These are phyloP conservation scores for Acanthamoeba castellanii DNA, from an alignment of 208 protist genomes.

Conservation along the genomic window DNA sequence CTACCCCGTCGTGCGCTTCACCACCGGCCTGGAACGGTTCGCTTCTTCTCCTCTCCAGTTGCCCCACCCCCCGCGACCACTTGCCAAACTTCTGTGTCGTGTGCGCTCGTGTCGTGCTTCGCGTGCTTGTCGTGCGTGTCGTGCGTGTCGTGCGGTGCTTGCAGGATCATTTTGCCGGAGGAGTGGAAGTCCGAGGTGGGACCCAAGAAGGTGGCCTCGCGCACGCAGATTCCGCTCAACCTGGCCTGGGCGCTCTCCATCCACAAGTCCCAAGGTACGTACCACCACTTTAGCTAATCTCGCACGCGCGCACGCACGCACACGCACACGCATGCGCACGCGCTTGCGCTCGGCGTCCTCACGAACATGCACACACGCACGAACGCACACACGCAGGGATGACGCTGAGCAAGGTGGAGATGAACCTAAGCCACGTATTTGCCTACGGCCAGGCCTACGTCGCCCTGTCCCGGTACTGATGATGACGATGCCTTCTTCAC, in stretches of 20 bases:
- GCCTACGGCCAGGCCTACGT: constrained; percentile 73
- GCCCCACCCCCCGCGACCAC: too few relatives aligned
- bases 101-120: neutral
- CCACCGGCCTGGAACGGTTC: constrained; percentile 52
- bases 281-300: neutral
- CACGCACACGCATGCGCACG: neutral
- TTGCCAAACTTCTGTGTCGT: too few relatives aligned
- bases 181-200: constrained; percentile 63
- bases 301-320: neutral
- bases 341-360: too few relatives aligned
- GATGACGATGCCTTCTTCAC: neutral
- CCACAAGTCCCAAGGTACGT: constrained; percentile 95
- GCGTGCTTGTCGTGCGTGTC: neutral
- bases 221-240: constrained; percentile 92
- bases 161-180: constrained; percentile 44
- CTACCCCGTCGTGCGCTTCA: constrained; percentile 64
- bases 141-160: neutral
- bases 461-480: constrained; percentile 39
- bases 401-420: constrained; percentile 72
- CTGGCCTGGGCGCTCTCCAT: constrained; percentile 97
- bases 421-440: constrained; percentile 70
- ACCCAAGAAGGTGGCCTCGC: constrained; percentile 65
- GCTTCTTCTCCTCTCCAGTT: neutral
- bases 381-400: neutral
- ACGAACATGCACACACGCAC: too few relatives aligned